Evolutionary conservation across 345 rosid genomes (phyloP), one percentile per base, ranked within the genome.

Genomic region (Crucihimalaya himalaica): DNA sequence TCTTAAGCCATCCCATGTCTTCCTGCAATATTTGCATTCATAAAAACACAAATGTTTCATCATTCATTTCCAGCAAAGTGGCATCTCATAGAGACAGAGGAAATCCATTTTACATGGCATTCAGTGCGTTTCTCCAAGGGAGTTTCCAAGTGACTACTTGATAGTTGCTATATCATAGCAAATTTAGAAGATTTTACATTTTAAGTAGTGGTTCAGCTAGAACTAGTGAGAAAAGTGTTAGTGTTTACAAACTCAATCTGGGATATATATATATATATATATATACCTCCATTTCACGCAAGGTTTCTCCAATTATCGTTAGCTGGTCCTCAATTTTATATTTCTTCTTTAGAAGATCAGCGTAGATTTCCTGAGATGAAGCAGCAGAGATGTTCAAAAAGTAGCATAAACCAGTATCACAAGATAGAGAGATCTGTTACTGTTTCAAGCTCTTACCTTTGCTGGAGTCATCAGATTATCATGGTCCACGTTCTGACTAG

Each of bases 301-400:
- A 62, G 61, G 81, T 80, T 27, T 79, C 74, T 42, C 87, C 80
- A 75, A 90, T 67, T 47, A 78, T 81, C 76, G 39, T 43, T n/a
- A 94, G 79, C 77, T 84, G 86, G 69, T 80, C 84, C 78, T 89
- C 92, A 50, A 86, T 66, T 51, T 78, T 76, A 53, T 81, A 63
- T 79, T 87, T 92, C 86, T 66, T 88, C 19, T 81, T 87, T 74
- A 80, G 56, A 78, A 92, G 73, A 47, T 88, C 83, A 7, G 54
- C 58, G 48, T 84, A 83, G 72, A 78, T 83, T 62, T 85, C 92
- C 97, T 92, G 75, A 59, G 27, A 71, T 9, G 42, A 39, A 42
- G n/a, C 42, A 76, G 34, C 32, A 43, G 47, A 67, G 21, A 31
- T 66, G 65, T 32, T 66, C 15, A 5, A 1, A 25, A 27, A 25